phyloP scores from a whole-genome alignment of 495 filamentous ascomycete species.

The Penicillium flavigenum region DNA sequence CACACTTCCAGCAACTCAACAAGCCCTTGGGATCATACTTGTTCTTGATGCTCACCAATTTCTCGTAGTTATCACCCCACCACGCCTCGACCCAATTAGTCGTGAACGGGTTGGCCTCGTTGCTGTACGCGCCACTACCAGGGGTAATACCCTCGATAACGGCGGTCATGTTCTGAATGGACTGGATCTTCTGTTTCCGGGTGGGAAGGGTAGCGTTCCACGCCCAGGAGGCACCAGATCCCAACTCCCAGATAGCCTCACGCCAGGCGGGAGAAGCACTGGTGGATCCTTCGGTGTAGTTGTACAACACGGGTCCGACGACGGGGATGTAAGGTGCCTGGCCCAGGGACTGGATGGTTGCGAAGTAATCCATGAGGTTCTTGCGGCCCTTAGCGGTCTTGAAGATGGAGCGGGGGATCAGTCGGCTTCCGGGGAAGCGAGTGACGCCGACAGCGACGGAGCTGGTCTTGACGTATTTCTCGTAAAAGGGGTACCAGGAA shows the following conservation, averaged over 20 bases:
- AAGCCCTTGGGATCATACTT: neutral
- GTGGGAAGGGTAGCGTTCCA: neutral
- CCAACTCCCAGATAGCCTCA: constrained; percentile 39
- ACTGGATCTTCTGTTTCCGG: neutral
- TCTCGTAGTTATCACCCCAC: neutral
- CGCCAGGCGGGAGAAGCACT: constrained; percentile 48
- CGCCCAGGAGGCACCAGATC: constrained; percentile 25
- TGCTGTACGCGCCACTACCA: constrained; percentile 45
- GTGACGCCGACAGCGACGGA: constrained; percentile 32
- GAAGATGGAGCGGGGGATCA: constrained; percentile 36
- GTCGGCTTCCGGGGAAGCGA: constrained; percentile 35
- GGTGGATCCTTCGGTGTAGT: constrained; percentile 31
- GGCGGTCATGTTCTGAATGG: neutral
- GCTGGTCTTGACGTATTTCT: constrained; percentile 36
- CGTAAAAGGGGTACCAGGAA: constrained; percentile 34
- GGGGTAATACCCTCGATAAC: constrained; percentile 42
- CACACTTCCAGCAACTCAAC: neutral
- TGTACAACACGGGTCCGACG: constrained; percentile 16
- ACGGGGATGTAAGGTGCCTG: neutral
- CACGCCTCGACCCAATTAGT: constrained; percentile 44
- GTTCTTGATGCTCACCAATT: neutral
- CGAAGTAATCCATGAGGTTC: constrained; percentile 18
- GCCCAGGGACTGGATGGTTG: neutral
- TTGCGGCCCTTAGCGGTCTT: constrained; percentile 29
- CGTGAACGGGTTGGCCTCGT: constrained; percentile 49